Conservation (phyloP, 2,329 filamentous ascomycete genomes). For the Aspergillus arachidicola region DNA sequence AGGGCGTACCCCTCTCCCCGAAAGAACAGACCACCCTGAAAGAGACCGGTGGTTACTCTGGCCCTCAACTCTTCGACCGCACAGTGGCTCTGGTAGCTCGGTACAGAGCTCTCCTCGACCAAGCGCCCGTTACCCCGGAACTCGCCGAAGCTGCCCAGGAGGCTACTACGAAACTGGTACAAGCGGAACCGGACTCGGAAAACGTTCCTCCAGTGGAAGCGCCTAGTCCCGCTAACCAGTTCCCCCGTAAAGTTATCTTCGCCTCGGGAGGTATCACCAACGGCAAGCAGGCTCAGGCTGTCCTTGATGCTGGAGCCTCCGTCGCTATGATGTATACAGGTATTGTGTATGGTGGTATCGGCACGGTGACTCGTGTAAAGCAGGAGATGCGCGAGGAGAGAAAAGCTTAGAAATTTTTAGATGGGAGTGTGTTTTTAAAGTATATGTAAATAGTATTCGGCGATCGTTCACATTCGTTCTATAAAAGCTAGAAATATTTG, state of each 20-base stretch:
- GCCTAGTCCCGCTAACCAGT: constrained; percentile 17
- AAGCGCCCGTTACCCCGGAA: constrained; percentile 37
- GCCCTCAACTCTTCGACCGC: constrained; percentile 81
- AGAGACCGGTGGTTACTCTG: constrained; percentile 87
- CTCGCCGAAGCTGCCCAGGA: constrained; percentile 15
- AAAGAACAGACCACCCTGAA: constrained; percentile 69
- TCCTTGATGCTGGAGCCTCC: constrained; percentile 85
- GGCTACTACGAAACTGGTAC: constrained; percentile 13
- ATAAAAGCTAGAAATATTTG: background rate
- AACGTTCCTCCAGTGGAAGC: constrained; percentile 21
- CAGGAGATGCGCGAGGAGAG: constrained; percentile 48
- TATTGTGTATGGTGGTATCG: constrained; percentile 63
- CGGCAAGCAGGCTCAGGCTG: constrained; percentile 77
- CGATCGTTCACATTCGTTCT: background rate
- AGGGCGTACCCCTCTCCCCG: constrained; percentile 64
- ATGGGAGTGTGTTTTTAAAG: background rate
- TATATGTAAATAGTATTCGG: constrained; percentile 1
- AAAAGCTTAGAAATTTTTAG: constrained; percentile 13
- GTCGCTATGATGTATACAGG: constrained; percentile 92
- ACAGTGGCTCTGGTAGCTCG: constrained; percentile 77
- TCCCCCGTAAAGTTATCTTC: constrained; percentile 76
- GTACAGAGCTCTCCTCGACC: constrained; percentile 72
- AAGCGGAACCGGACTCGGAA: constrained; percentile 26
- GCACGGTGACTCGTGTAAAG: constrained; percentile 60
- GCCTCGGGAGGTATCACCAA: constrained; percentile 91